Conservation (phyloP, 257 asterid species). For the Mitragyna speciosa region DNA sequence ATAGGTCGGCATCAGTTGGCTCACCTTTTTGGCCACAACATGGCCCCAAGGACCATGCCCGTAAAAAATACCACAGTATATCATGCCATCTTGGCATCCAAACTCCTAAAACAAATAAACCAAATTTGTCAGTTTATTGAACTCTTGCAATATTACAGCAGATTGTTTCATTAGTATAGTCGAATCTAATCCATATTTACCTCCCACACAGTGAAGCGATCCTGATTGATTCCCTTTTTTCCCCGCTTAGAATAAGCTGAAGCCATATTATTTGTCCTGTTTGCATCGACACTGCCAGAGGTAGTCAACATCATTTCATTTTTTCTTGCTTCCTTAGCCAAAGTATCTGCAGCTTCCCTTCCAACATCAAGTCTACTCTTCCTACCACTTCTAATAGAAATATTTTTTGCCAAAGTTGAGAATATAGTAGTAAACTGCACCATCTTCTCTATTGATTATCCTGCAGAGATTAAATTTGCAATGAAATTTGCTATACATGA, state of each 20-base stretch:
- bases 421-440: conserved; percentile 59
- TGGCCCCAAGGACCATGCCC: conserved; percentile 95
- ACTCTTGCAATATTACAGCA: not conserved
- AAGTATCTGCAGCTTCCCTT: conserved; percentile 39
- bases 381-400: conserved; percentile 42
- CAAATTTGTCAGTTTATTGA: not conserved
- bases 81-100: conserved; percentile 72
- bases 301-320: conserved; percentile 56
- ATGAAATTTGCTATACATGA: not conserved
- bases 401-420: conserved; percentile 49
- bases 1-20: conserved; percentile 55
- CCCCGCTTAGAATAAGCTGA: conserved; percentile 59
- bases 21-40: conserved; percentile 53
- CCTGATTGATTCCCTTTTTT: conserved; percentile 72
- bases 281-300: conserved; percentile 41
- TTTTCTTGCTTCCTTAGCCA: conserved; percentile 62
- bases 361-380: conserved; percentile 43
- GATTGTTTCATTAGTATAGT: not conserved
- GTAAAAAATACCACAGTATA: conserved; percentile 74
- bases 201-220: conserved; percentile 64
- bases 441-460: conserved; percentile 36
- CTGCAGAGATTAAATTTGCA: not conserved
- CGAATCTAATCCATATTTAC: conserved; percentile 22
- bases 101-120: conserved; percentile 46
- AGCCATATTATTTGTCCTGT: conserved; percentile 30